phyloP scores from a whole-genome alignment of 306 rosid genomes.

The Dryas alaskensis region DNA sequence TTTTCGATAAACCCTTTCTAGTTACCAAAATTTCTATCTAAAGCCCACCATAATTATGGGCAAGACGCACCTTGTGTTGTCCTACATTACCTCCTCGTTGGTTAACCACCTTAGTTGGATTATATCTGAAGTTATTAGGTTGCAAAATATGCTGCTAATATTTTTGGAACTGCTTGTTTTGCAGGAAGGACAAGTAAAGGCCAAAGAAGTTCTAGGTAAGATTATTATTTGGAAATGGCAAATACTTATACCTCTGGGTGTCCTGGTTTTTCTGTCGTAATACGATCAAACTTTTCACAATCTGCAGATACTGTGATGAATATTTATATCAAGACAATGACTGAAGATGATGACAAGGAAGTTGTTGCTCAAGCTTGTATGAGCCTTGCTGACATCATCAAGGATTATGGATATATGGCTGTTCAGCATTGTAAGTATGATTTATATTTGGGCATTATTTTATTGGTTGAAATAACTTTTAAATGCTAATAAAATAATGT shows the following conservation, averaged over 20 bases:
- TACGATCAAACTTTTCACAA: conserved; percentile 11
- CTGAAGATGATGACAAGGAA: conserved; percentile 94
- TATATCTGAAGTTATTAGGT: not conserved
- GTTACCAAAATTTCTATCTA: too few species aligned
- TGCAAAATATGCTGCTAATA: conserved; percentile 3
- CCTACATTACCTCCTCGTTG: not conserved
- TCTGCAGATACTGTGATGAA: conserved; percentile 74
- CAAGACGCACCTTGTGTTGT: too few species aligned
- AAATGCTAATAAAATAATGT: conserved; percentile 24
- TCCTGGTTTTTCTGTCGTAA: conserved; percentile 8
- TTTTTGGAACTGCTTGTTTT: conserved; percentile 25
- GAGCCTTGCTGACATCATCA: conserved; percentile 73
- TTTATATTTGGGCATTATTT: conserved; percentile 14
- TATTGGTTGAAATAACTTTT: conserved; percentile 24
- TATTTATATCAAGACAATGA: conserved; percentile 80
- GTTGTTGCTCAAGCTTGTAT: conserved; percentile 95
- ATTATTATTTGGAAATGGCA: conserved; percentile 18
- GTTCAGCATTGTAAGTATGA: conserved; percentile 77
- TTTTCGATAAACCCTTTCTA: too few species aligned
- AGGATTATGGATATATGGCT: conserved; percentile 77
- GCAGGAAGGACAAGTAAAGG: conserved; percentile 82
- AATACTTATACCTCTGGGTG: conserved; percentile 9
- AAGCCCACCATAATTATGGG: too few species aligned
- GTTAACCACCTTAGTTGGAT: not conserved
- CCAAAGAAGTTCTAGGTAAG: conserved; percentile 73